Percentiles rank a stretch among this genome's conserved stretches.
These are phyloP conservation scores for Termitomyces titanicus DNA, from an alignment of 768 basidiomycete species.

Conservation along the genomic window DNA sequence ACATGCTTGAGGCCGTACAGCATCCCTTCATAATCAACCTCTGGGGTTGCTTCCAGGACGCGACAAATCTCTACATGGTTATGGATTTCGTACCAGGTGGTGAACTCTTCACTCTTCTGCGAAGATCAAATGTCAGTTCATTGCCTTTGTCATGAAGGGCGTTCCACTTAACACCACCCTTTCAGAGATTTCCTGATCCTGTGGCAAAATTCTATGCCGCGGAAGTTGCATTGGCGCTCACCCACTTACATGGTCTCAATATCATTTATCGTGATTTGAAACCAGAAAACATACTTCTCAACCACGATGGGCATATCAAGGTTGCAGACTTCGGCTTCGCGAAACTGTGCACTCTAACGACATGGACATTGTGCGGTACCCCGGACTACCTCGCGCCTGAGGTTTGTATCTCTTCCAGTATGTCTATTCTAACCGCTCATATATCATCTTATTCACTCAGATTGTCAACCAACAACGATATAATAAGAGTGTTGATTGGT, in stretches of 20 bases:
- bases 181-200: constrained; percentile 91
- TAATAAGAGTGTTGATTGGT: constrained; percentile 98
- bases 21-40: constrained; percentile 96
- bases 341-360: constrained; percentile 80
- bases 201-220: constrained; percentile 98
- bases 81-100: constrained; percentile 97
- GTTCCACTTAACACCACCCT: constrained; percentile 12
- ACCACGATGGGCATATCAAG: constrained; percentile 94
- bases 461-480: constrained; percentile 82
- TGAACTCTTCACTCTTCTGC: constrained; percentile 90
- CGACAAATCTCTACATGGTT: constrained; percentile 94
- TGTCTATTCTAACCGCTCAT: constrained; percentile 7
- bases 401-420: constrained; percentile 30
- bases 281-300: constrained; percentile 93
- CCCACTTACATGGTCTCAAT: constrained; percentile 80
- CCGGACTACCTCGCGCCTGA: constrained; percentile 98
- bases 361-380: constrained; percentile 95
- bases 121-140: constrained; percentile 77
- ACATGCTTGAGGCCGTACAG: constrained; percentile 78
- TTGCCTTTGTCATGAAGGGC: constrained; percentile 12
- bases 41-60: constrained; percentile 94
- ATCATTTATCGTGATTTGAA: constrained; percentile 98
- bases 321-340: constrained; percentile 97
- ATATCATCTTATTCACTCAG: constrained; percentile 29
- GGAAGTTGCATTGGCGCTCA: constrained; percentile 89